These are phyloP conservation scores for Tulasnella sp. DNA, from an alignment of 768 basidiomycete genomes.

Conservation along the genomic window DNA sequence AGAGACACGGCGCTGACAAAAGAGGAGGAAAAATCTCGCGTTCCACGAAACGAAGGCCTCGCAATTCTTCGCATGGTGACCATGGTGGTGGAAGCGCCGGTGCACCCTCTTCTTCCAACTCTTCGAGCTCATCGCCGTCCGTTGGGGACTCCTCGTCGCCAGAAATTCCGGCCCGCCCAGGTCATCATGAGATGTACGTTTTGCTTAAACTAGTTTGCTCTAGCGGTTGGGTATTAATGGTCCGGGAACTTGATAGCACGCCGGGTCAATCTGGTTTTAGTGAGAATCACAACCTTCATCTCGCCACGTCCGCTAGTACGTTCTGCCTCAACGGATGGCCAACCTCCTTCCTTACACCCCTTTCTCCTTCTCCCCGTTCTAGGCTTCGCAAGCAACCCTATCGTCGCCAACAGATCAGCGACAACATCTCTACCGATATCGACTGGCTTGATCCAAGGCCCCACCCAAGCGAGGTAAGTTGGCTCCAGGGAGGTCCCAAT, in stretches of 20 bases:
- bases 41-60: background rate
- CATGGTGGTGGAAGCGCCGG: background rate
- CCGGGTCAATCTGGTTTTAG: background rate
- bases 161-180: background rate
- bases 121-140: background rate
- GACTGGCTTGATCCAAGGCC: background rate
- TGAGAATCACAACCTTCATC: background rate
- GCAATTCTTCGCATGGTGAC: background rate
- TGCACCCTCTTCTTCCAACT: background rate
- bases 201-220: background rate
- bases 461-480: slow-evolving; percentile 5
- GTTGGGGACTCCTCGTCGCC: background rate
- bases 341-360: background rate
- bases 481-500: background rate
- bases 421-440: slow-evolving; percentile 15
- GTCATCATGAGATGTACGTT: background rate
- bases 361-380: background rate
- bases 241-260: background rate
- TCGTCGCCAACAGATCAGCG: background rate
- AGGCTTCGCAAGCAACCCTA: background rate
- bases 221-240: background rate
- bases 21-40: slow-evolving; percentile 6
- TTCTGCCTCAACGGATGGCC: background rate
- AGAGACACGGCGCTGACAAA: background rate
- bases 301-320: background rate